Conservation (phyloP, 768 basidiomycete species). For the Udeniomyces megalosporus region DNA sequence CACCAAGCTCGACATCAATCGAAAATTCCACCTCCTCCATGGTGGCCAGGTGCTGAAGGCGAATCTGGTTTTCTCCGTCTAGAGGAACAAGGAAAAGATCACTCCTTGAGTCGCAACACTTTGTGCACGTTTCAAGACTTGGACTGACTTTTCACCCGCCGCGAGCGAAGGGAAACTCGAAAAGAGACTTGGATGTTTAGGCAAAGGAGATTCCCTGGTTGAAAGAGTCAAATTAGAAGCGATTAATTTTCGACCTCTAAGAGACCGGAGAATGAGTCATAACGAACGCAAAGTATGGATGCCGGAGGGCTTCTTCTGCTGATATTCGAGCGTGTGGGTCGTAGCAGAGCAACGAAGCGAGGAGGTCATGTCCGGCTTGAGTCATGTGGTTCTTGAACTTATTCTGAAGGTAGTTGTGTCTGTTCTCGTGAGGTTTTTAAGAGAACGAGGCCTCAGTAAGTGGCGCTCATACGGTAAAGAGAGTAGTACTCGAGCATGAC, state of each 20-base stretch:
- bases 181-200: slow-evolving; percentile 92
- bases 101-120: slow-evolving; percentile 46
- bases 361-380: slow-evolving; percentile 63
- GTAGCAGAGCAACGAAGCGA: slow-evolving; percentile 68
- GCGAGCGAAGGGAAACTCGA: slow-evolving; percentile 89
- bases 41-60: background rate
- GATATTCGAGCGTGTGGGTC: slow-evolving; percentile 73
- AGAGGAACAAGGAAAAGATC: background rate
- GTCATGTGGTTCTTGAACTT: slow-evolving; percentile 67
- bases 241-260: no score
- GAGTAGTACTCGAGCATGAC: slow-evolving; percentile 20
- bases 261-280: background rate
- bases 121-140: slow-evolving; percentile 45
- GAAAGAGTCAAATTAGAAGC: background rate
- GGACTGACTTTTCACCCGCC: slow-evolving; percentile 71
- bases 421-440: slow-evolving; percentile 14
- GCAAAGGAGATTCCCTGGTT: slow-evolving; percentile 71
- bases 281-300: slow-evolving; percentile 75
- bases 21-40: no score
- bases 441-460: no score
- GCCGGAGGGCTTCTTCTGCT: slow-evolving; percentile 75
- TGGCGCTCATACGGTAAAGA: no score
- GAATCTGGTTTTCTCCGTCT: background rate
- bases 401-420: slow-evolving; percentile 45
- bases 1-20: no score